Base-by-base conservation (phyloP, 2,329 filamentous ascomycete species). In the Penicillium sp. region DNA sequence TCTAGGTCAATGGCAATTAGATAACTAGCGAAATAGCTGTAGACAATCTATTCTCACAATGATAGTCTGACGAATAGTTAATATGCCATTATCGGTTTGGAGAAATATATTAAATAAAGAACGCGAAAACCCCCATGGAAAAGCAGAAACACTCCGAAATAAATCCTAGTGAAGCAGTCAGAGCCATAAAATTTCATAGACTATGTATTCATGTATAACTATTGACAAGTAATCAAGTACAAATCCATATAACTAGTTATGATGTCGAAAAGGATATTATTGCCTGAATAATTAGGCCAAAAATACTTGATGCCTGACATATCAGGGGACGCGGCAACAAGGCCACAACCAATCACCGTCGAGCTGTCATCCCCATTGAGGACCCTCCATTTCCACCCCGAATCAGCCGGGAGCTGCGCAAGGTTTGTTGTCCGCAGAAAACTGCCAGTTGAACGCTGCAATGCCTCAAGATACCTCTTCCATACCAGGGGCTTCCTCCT, bases 381-480 rank as follows among this genome's bases (percentile, higher is more conserved):
- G 42, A 48, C 43, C 51, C 24, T 53, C 49, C 48, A 45, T 47
- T 44, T 22, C 20, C 39, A 53, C 51, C 46, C 50, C 61, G 56
- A 47, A 42, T 53, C 52, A 63, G 50, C 62, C 61, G 56, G 43
- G 49, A 60, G 55, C 55, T 55, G 20, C 29, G 37, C 53, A 54
- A 29, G 53, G 40, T 40, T 42, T 34, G 29, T 45, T 29, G 29
- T 46, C 20, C 24, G 29, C 40, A n/a, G 40, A 26, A 34, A 51
- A 24, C 29, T 16, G 39, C 16, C 49, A 35, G 14, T 24, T 34
- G 16, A 7, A 44, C 2, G 9, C 16, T 26, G 57, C 48, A 42
- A 64, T 68, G 60, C 55, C 65, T 24, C 61, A 60, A 40, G 42
- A 59, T 24, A 43, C 46, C 32, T 40, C 61, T 14, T 51, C 31